These are phyloP conservation scores for Phoma sp. DNA, from an alignment of 2,329 filamentous ascomycete species.

Conservation along the genomic window DNA sequence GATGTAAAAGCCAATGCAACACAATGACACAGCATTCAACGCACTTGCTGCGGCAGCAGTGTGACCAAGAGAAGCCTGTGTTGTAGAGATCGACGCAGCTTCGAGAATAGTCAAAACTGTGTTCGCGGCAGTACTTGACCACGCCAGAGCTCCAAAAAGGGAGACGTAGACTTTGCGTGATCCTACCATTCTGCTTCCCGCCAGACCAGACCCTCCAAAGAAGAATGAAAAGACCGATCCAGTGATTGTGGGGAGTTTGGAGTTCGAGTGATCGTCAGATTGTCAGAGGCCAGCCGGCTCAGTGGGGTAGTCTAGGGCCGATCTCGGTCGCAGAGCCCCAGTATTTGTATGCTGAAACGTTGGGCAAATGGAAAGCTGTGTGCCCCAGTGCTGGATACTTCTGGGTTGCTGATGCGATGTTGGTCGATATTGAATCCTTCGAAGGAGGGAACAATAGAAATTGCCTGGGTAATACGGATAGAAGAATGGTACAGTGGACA, in stretches of 20 bases:
- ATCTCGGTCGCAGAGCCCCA: constrained; percentile 3
- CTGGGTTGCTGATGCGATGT: constrained; percentile 6
- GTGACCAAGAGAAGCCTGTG: constrained; percentile 30
- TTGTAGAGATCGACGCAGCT: constrained; percentile 38
- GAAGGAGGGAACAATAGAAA: constrained; percentile 9
- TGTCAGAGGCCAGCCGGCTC: constrained; percentile 4
- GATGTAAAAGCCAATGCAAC: constrained; percentile 37
- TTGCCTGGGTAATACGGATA: constrained; percentile 18
- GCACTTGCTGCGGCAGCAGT: constrained; percentile 41
- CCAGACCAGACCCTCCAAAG: constrained; percentile 17
- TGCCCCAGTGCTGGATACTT: not conserved
- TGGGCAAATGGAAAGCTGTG: not conserved
- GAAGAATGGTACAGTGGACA: constrained; percentile 20
- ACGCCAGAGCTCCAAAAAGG: constrained; percentile 41
- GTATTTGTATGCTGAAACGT: constrained; percentile 1
- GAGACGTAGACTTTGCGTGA: constrained; percentile 41
- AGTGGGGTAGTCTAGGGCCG: constrained; percentile 4
- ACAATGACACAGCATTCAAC: constrained; percentile 39
- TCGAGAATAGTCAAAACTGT: constrained; percentile 47
- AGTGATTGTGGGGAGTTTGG: not conserved
- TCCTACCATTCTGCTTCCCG: constrained; percentile 26
- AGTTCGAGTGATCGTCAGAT: not conserved
- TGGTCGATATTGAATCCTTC: constrained; percentile 11
- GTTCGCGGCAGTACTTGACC: constrained; percentile 44
- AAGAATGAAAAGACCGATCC: constrained; percentile 1